A percentile compares a stretch with the other conserved stretches of the same genome.
Conservation (phyloP, 106 monocot genomes). For the Allium sativum region DNA sequence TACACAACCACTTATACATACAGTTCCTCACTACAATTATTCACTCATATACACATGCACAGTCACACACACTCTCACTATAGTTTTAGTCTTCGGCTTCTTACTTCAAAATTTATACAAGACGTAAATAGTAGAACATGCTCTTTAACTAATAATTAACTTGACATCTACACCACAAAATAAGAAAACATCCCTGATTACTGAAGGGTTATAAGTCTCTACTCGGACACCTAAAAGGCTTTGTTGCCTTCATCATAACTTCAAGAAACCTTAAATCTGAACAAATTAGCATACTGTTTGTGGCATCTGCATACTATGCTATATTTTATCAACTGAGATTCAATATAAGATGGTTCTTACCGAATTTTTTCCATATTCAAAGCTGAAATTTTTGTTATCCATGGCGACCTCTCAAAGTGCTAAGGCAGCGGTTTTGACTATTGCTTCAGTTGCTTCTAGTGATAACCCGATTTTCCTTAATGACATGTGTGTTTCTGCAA, state of each 20-base stretch:
- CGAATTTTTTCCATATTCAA: constrained; percentile 44
- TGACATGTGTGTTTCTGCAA: constrained; percentile 37
- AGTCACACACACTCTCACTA: no score
- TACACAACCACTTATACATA: no score
- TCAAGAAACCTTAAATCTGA: constrained; percentile 32
- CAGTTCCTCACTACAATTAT: no score
- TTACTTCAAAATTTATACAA: no score
- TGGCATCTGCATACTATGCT: constrained; percentile 62
- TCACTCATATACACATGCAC: no score
- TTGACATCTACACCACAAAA: no score
- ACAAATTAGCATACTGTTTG: constrained; percentile 56
- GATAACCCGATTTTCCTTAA: constrained; percentile 34
- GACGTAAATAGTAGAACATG: no score
- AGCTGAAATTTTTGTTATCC: constrained; percentile 47
- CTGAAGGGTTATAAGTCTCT: constrained; percentile 73
- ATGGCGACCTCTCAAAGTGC: constrained; percentile 36
- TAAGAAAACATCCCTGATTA: no score
- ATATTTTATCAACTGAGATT: constrained; percentile 32
- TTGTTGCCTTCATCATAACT: constrained; percentile 30
- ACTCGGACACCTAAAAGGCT: constrained; percentile 55
- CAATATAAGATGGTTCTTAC: constrained; percentile 26
- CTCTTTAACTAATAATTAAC: no score
- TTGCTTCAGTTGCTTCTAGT: constrained; percentile 45
- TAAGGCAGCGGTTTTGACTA: constrained; percentile 44
- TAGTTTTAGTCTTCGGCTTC: no score